Conservation (phyloP, 1,284 basidiomycete genomes). For the Afroboletus lepidellus region DNA sequence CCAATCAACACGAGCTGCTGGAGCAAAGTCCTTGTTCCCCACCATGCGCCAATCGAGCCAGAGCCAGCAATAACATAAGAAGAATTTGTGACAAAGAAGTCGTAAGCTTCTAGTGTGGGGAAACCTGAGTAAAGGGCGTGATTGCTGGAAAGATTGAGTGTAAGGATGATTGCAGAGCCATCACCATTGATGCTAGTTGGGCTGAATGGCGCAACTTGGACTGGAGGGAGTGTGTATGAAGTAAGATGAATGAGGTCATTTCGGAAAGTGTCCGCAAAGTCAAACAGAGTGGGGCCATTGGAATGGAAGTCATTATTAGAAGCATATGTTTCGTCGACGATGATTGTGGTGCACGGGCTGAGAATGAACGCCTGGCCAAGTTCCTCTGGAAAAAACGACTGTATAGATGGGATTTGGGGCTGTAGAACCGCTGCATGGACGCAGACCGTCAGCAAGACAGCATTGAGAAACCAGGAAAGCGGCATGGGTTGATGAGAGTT, state of each 20-base stretch:
- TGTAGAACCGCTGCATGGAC: conserved; percentile 5
- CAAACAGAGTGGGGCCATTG: conserved; percentile 17
- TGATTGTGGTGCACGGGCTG: conserved; percentile 18
- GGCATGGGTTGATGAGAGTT: conserved; percentile 5
- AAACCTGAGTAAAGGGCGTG: conserved; percentile 32
- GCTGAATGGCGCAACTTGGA: conserved; percentile 9
- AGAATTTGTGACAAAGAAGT: conserved; percentile 29
- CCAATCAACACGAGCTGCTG: conserved; percentile 34
- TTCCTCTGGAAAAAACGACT: conserved; percentile 16
- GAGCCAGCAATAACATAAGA: conserved; percentile 33
- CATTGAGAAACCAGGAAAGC: not conserved
- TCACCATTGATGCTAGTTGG: not conserved
- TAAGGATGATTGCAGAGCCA: conserved; percentile 24
- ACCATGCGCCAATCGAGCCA: conserved; percentile 36
- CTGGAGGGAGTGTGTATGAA: conserved; percentile 16
- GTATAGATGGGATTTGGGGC: conserved; percentile 31
- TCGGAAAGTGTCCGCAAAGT: conserved; percentile 29
- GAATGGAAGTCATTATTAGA: not conserved
- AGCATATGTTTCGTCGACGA: conserved; percentile 21
- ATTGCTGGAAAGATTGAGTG: conserved; percentile 17
- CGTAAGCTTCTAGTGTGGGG: conserved; percentile 36
- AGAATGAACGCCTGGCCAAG: conserved; percentile 15
- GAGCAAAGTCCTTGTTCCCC: conserved; percentile 40
- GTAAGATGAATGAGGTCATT: conserved; percentile 21
- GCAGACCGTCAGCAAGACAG: not conserved